These are phyloP conservation scores for Malassezia slooffiae DNA, from an alignment of 1,284 basidiomycete genomes.

Conservation along the genomic window DNA sequence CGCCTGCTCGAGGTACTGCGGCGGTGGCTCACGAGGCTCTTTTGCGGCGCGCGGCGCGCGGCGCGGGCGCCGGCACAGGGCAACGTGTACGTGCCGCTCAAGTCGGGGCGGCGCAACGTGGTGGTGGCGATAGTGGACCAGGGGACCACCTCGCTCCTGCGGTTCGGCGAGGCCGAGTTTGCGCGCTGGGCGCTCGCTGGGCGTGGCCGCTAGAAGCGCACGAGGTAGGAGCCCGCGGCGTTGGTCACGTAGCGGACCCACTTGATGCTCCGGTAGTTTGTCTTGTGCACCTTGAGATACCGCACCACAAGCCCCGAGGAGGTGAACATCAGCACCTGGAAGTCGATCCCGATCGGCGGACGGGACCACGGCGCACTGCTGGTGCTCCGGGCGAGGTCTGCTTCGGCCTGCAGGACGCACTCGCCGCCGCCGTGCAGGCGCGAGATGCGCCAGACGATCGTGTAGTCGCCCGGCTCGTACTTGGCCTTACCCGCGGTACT, in stretches of 20 bases:
- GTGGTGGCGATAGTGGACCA: constrained; percentile 81
- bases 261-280: constrained; percentile 61
- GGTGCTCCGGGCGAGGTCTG: constrained; percentile 69
- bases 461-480: constrained; percentile 86
- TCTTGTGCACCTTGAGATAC: constrained; percentile 95
- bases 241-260: constrained; percentile 41
- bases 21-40: too few species aligned
- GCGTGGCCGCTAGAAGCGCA: constrained; percentile 22
- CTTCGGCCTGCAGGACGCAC: constrained; percentile 71
- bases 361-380: constrained; percentile 82
- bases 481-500: constrained; percentile 88
- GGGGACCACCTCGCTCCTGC: constrained; percentile 75
- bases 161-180: constrained; percentile 78
- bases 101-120: constrained; percentile 71
- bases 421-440: constrained; percentile 86
- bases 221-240: constrained; percentile 31
- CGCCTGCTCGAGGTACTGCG: background rate
- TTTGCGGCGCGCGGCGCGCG: constrained; percentile 10
- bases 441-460: constrained; percentile 91
- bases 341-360: constrained; percentile 94
- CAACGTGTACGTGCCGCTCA: constrained; percentile 52
- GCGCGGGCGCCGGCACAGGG: constrained; percentile 13
- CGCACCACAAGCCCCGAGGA: constrained; percentile 87
- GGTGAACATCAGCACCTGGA: constrained; percentile 97
- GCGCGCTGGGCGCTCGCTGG: constrained; percentile 40